Evolutionary conservation across 1,284 basidiomycete genomes (phyloP).

Genomic region (Fomitiporia mediterranea): DNA sequence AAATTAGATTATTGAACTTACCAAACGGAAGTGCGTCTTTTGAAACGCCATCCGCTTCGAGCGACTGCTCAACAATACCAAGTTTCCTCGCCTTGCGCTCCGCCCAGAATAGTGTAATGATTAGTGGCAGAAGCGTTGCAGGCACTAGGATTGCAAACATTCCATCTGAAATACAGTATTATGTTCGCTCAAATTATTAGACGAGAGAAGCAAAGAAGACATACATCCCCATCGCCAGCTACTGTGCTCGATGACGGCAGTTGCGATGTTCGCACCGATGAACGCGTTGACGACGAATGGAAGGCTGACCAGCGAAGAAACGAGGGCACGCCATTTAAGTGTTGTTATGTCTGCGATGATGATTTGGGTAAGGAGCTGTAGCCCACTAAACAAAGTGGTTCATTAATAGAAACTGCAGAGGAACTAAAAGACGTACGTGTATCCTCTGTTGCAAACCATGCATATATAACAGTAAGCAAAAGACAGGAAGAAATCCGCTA

Average conservation of each 20-base stretch:
- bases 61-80: conserved; percentile 34
- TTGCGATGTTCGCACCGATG: conserved; percentile 66
- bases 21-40: not conserved
- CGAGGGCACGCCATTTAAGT: conserved; percentile 72
- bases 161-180: conserved; percentile 40
- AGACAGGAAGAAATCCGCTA: too few relatives aligned
- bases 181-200: not conserved
- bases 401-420: not conserved
- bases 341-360: conserved; percentile 79
- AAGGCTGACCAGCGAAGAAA: conserved; percentile 56
- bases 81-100: conserved; percentile 57
- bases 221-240: conserved; percentile 76
- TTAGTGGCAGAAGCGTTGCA: conserved; percentile 49
- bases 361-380: conserved; percentile 72
- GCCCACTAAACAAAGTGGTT: conserved; percentile 35
- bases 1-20: not conserved
- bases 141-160: conserved; percentile 67
- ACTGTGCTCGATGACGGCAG: conserved; percentile 47
- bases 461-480: too few relatives aligned
- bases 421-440: conserved; percentile 35
- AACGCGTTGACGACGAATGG: conserved; percentile 69
- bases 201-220: not conserved
- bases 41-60: not conserved
- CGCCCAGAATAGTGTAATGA: conserved; percentile 66
- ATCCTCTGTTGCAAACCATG: conserved; percentile 36